Evolutionary conservation across 1,284 basidiomycete genomes (phyloP), one percentile per base, ranked within the genome.

Genomic region (Cryptococcus wingfieldii): DNA sequence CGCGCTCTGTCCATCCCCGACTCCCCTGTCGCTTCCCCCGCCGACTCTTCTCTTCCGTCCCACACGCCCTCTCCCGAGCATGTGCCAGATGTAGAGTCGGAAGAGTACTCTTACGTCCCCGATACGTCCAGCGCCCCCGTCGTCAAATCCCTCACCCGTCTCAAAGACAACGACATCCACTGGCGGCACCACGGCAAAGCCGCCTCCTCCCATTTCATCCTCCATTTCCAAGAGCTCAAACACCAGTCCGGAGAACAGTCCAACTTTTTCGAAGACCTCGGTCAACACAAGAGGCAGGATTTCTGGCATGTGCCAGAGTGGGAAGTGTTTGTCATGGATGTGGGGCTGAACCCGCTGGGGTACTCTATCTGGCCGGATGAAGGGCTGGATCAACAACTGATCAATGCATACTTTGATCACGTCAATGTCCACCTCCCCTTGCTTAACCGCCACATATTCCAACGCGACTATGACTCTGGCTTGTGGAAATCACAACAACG

Each of bases 401-500:
- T 91, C 61, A 82, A 86, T 25, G 77, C 83, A 8, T 93, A 86
- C 69, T 94, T 93, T 67, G 62, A 65, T 0, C 69, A 83, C 47
- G 71, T 83, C 62, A 89, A 91, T 68, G 64, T 74, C 3, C 80
- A 84, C 62, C 75, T 83, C 31, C 88, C 89, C 4, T 77, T 93
- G 18, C 77, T 95, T 3, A 90, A 94, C 69, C 83, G 84, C 0
- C 84, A 84, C 2, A 85, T 84, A 23, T 90, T 94, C 63, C 83
- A 88, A 57, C 74, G 77, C n/a, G 78, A 81, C 43, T 74, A 88
- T 43, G 72, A 72, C n/a, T 80, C 83, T 8, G 80, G 81, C 3
- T 68, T 85, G 18, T 85, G 90, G 69, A 72, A 79, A 13, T 79
- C 72, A 9, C 83, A 89, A 66, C 54, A 79, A 5, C 77, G 82